Conservation (phyloP, 352 stramenopile species). For the Globisporangium emineosum region DNA sequence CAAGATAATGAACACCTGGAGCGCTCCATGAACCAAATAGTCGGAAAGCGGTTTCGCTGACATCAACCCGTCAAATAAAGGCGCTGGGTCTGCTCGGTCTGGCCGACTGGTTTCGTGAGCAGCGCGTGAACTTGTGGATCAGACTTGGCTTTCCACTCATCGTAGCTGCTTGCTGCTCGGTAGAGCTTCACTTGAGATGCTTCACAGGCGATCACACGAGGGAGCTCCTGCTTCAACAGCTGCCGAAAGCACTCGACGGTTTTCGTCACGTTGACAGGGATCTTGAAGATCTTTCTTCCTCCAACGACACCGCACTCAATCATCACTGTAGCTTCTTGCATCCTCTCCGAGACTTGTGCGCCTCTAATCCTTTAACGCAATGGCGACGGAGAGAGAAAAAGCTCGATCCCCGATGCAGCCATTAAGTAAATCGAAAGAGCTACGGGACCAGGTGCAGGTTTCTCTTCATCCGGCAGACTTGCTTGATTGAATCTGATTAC, state of each 20-base stretch:
- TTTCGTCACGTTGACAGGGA: neutral
- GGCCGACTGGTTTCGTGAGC: neutral
- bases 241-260: neutral
- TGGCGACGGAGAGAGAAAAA: neutral
- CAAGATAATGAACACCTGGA: constrained; percentile 3
- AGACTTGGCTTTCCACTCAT: neutral
- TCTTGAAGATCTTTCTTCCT: neutral
- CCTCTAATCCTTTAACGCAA: neutral
- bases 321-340: neutral
- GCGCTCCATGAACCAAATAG: neutral
- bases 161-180: neutral
- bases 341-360: neutral
- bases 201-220: neutral
- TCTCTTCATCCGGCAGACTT: neutral
- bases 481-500: neutral
- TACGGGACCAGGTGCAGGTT: neutral
- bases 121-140: neutral
- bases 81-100: neutral
- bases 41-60: neutral
- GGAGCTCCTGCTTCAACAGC: neutral
- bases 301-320: neutral
- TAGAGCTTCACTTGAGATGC: neutral
- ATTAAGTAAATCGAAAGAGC: neutral
- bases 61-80: neutral
- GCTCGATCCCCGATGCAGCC: neutral